Conservation (phyloP, 2,329 filamentous ascomycete genomes). For the Botryotinia globosa region DNA sequence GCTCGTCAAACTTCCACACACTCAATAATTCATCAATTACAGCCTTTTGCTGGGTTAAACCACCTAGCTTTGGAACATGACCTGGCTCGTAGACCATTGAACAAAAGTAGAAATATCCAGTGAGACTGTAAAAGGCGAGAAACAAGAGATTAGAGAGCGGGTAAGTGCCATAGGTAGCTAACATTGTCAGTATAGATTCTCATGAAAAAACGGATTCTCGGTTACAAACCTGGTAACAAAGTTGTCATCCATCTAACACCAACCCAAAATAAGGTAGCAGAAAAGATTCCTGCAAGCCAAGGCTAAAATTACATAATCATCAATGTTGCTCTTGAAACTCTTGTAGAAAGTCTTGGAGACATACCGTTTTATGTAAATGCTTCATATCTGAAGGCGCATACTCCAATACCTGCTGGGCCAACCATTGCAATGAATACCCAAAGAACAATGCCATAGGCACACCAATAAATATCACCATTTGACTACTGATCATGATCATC, state of each 20-base stretch:
- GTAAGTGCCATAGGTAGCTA: conserved; percentile 62
- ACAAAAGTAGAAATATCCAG: conserved; percentile 80
- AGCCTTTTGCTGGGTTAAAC: conserved; percentile 84
- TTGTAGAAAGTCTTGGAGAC: conserved; percentile 33
- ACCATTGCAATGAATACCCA: conserved; percentile 71
- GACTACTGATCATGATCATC: conserved; percentile 68
- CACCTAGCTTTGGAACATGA: conserved; percentile 85
- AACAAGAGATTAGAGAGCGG: conserved; percentile 81
- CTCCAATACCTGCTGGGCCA: conserved; percentile 72
- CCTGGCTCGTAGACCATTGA: conserved; percentile 89
- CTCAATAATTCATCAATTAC: conserved; percentile 84
- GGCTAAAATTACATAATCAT: conserved; percentile 54
- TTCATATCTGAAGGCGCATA: conserved; percentile 88
- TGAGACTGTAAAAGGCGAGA: conserved; percentile 59
- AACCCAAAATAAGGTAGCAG: conserved; percentile 78
- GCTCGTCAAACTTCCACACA: conserved; percentile 86
- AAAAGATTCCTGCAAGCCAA: conserved; percentile 91
- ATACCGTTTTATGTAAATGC: conserved; percentile 81
- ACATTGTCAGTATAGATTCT: conserved; percentile 37
- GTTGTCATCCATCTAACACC: conserved; percentile 72
- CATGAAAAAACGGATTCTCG: conserved; percentile 32
- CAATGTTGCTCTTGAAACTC: not conserved
- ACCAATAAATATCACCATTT: conserved; percentile 70
- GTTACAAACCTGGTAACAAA: conserved; percentile 62
- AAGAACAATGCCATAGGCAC: conserved; percentile 67